A percentile compares a stretch with the other conserved stretches of the same genome.
These are phyloP conservation scores for Arxiozyma telluris DNA, from an alignment of 1,139 yeast species.

Conservation along the genomic window DNA sequence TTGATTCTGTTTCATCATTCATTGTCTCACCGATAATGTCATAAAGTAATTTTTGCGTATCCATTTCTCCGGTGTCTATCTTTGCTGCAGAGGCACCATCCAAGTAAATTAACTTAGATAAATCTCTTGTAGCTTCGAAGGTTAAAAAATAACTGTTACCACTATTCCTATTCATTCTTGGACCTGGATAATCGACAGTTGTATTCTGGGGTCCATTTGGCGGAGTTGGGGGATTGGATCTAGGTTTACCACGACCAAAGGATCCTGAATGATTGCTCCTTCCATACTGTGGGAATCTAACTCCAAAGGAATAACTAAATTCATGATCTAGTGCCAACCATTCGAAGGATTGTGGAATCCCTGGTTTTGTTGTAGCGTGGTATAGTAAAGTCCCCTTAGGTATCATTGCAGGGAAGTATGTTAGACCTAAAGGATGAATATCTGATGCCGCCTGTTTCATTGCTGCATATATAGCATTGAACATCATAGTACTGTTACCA, in stretches of 20 bases:
- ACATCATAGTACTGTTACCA: conserved; percentile 43
- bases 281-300: conserved; percentile 16
- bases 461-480: conserved; percentile 44
- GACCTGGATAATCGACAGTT: not conserved
- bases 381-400: conserved; percentile 48
- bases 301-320: conserved; percentile 42
- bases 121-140: conserved; percentile 37
- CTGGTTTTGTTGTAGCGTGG: conserved; percentile 34
- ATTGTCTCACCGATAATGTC: conserved; percentile 18
- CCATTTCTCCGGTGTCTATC: conserved; percentile 45
- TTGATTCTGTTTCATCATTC: conserved; percentile 21
- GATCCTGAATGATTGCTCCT: conserved; percentile 11
- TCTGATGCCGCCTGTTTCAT: conserved; percentile 42
- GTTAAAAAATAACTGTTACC: conserved; percentile 30
- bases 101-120: conserved; percentile 39
- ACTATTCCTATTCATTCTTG: conserved; percentile 4
- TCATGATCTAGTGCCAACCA: conserved; percentile 56
- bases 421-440: conserved; percentile 46
- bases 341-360: conserved; percentile 39
- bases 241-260: not conserved
- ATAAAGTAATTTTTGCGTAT: conserved; percentile 42
- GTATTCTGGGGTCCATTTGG: conserved; percentile 6
- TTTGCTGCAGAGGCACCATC: conserved; percentile 59
- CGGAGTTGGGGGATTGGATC: conserved; percentile 3
- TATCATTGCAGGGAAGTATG: conserved; percentile 46